These are phyloP conservation scores for Aspergillus sergii DNA, from an alignment of 2,329 filamentous ascomycete species.

Conservation along the genomic window DNA sequence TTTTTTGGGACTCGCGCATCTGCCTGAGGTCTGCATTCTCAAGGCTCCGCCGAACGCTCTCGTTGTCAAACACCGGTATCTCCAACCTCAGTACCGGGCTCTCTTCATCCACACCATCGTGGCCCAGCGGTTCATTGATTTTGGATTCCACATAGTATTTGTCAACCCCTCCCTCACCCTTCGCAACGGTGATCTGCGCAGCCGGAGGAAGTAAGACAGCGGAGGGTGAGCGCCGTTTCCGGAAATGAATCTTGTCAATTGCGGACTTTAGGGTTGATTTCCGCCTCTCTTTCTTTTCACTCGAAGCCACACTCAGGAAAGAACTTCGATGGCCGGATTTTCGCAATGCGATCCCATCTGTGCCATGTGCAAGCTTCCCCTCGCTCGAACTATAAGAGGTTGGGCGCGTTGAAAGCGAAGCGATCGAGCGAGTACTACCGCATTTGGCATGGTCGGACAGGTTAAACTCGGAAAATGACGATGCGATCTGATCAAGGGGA, in stretches of 20 bases:
- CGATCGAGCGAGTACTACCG: constrained; percentile 40
- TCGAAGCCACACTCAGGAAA: constrained; percentile 30
- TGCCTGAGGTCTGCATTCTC: constrained; percentile 33
- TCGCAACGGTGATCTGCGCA: constrained; percentile 31
- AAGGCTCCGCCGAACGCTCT: constrained; percentile 37
- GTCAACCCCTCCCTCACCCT: constrained; percentile 27
- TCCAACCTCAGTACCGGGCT: constrained; percentile 30
- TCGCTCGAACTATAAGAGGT: constrained; percentile 43
- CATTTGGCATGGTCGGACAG: constrained; percentile 31
- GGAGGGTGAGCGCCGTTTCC: constrained; percentile 36
- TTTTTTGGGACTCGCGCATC: constrained; percentile 34
- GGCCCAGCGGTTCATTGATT: constrained; percentile 4
- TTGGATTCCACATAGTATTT: constrained; percentile 41
- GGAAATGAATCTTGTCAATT: constrained; percentile 40
- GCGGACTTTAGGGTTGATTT: constrained; percentile 37
- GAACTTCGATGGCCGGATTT: constrained; percentile 27
- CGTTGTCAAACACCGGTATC: constrained; percentile 39
- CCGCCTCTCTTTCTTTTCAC: constrained; percentile 33
- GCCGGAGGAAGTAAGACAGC: constrained; percentile 30
- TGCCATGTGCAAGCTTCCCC: constrained; percentile 25
- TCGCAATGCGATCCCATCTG: constrained; percentile 20
- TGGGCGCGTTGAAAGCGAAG: constrained; percentile 43
- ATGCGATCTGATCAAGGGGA: constrained; percentile 33
- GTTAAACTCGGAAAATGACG: constrained; percentile 37
- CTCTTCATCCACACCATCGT: constrained; percentile 17